Percentiles rank a stretch among this genome's conserved stretches.
Evolutionary conservation across 768 basidiomycete species (phyloP).

Genomic region (Trametes maxima): DNA sequence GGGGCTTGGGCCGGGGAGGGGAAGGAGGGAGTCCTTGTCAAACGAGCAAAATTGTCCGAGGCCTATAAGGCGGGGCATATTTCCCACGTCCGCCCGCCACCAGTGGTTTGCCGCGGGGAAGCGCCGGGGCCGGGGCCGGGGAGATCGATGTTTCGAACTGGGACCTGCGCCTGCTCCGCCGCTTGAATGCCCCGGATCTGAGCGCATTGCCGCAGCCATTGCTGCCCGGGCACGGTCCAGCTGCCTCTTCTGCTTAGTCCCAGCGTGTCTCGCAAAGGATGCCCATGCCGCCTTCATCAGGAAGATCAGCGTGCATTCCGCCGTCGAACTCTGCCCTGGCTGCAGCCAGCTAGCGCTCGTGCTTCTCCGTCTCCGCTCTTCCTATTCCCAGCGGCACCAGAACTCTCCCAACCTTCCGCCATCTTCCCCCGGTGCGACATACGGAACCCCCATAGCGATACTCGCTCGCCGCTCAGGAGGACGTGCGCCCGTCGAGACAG

Average conservation of each 20-base stretch:
- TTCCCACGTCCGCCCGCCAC: constrained; percentile 19
- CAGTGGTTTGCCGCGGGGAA: too few species aligned
- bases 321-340: neutral
- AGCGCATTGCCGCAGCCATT: constrained; percentile 34
- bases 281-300: neutral
- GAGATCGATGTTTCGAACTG: neutral
- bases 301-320: neutral
- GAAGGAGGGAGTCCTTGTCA: constrained; percentile 19
- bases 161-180: constrained; percentile 67
- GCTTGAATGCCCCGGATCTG: constrained; percentile 61
- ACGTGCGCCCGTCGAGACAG: neutral
- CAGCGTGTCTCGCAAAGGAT: neutral
- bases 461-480: neutral
- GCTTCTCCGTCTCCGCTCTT: neutral
- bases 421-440: neutral
- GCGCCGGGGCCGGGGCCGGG: too few species aligned
- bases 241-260: neutral
- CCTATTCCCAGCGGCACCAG: neutral
- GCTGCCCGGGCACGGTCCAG: neutral
- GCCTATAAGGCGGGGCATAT: constrained; percentile 5
- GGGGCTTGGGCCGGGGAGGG: neutral
- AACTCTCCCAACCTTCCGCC: neutral
- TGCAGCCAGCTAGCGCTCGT: too few species aligned
- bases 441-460: neutral
- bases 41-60: constrained; percentile 15